Conservation (phyloP, 192 early-diverging fungal species). For the Backusella tarrabulga region DNA sequence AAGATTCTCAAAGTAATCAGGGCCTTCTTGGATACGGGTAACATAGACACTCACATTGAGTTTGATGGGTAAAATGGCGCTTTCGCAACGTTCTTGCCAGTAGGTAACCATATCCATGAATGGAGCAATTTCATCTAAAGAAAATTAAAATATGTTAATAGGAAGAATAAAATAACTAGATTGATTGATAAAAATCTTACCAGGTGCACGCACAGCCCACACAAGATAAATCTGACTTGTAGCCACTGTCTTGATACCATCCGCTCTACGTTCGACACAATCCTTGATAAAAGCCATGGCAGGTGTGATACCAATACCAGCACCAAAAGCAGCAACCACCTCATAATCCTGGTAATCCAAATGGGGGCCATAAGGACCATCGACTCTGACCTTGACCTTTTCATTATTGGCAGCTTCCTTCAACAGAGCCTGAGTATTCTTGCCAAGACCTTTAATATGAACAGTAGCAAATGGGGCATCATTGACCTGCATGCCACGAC, state of each 20-base stretch:
- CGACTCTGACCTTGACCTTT: conserved; percentile 23
- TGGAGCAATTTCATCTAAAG: conserved; percentile 18
- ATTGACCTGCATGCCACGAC: not conserved
- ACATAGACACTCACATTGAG: conserved; percentile 25
- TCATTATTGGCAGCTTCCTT: conserved; percentile 12
- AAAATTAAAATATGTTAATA: not conserved
- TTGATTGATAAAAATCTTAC: conserved; percentile 6
- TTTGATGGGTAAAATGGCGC: conserved; percentile 10
- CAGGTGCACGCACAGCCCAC: conserved; percentile 38
- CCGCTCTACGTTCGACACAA: conserved; percentile 32
- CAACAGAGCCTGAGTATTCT: conserved; percentile 25
- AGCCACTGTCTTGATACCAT: conserved; percentile 22
- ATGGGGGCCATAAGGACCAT: conserved; percentile 43
- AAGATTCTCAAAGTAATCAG: not conserved
- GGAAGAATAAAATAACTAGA: not conserved
- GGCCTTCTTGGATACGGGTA: conserved; percentile 21
- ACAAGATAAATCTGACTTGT: conserved; percentile 38
- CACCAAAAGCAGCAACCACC: conserved; percentile 23
- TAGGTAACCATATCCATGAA: conserved; percentile 25
- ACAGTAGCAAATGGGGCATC: conserved; percentile 22
- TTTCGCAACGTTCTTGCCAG: conserved; percentile 17
- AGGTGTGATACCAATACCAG: conserved; percentile 46
- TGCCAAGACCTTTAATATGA: conserved; percentile 42
- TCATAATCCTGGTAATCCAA: conserved; percentile 34
- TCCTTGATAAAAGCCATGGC: conserved; percentile 37